These are phyloP conservation scores for Kwoniella heveanensis DNA, from an alignment of 768 basidiomycete species.

Conservation along the genomic window DNA sequence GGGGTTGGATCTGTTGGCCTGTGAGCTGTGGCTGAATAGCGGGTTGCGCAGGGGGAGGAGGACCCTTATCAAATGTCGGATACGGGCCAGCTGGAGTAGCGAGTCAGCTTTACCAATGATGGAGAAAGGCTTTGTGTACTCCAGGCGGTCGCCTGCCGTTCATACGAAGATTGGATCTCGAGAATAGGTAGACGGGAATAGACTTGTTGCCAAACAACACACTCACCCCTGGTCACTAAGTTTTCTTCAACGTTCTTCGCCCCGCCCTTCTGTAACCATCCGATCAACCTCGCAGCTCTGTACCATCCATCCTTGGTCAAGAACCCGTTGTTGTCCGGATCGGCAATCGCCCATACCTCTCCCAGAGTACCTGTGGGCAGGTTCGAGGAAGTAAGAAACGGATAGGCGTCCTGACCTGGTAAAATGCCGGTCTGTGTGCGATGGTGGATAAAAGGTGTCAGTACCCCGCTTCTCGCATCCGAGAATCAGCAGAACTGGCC, in stretches of 20 bases:
- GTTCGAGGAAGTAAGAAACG: conserved; percentile 79
- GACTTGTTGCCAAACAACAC: no score
- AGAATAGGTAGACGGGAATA: conserved; percentile 6
- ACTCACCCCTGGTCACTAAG: conserved; percentile 71
- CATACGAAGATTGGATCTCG: no score
- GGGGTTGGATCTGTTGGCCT: conserved; percentile 49
- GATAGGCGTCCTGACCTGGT: conserved; percentile 84
- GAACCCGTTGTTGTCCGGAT: conserved; percentile 91
- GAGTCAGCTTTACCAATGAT: no score
- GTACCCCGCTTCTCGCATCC: no score
- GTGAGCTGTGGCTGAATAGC: conserved; percentile 53
- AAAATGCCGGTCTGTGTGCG: conserved; percentile 44
- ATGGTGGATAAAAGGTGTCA: no score
- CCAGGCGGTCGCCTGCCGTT: no score
- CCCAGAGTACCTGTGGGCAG: conserved; percentile 76
- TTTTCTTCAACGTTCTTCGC: conserved; percentile 64
- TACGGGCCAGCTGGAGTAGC: conserved; percentile 72
- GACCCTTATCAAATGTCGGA: conserved; percentile 71
- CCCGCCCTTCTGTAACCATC: conserved; percentile 83
- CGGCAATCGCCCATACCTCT: conserved; percentile 90
- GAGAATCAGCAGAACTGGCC: no score
- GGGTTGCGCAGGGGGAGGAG: conserved; percentile 60
- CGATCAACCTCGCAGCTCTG: conserved; percentile 84
- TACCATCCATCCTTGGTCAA: conserved; percentile 85
- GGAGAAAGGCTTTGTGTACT: no score